Conservation (phyloP, 768 basidiomycete species). For the Auriscalpium vulgare region DNA sequence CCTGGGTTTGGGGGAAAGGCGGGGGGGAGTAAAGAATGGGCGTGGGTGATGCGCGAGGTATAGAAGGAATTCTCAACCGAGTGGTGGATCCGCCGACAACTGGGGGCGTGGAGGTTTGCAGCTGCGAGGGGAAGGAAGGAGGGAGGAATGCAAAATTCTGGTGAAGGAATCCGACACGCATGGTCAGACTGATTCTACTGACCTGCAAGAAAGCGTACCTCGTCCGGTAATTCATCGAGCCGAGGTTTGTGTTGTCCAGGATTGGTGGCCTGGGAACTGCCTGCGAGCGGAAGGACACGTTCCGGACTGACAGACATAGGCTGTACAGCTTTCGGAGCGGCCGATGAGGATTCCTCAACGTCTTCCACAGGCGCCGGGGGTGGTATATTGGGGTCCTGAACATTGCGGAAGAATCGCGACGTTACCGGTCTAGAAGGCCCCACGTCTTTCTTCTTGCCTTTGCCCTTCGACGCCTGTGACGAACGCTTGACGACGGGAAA, state of each 20-base stretch:
- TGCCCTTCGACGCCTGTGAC: background rate
- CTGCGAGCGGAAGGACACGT: background rate
- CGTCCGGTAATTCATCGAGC: background rate
- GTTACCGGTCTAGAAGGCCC: background rate
- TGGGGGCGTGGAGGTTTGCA: conserved; percentile 11
- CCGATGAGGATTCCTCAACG: no score
- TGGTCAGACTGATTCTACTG: no score
- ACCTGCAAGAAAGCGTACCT: background rate
- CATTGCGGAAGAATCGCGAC: background rate
- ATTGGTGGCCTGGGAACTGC: background rate
- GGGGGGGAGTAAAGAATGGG: background rate
- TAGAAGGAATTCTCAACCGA: background rate
- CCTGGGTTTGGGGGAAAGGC: conserved; percentile 10
- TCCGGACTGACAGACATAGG: background rate
- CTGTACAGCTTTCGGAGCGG: background rate
- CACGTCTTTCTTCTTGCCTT: background rate
- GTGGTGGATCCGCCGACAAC: background rate
- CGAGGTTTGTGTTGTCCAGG: background rate
- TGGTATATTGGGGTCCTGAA: background rate
- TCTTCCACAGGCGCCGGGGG: background rate
- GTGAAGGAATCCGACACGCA: background rate
- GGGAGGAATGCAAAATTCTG: conserved; percentile 5
- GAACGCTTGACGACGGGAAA: background rate
- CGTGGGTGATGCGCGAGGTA: background rate
- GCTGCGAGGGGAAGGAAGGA: conserved; percentile 12